Percentiles rank a stretch among this genome's conserved stretches.
Evolutionary conservation across 2,329 filamentous ascomycete species (phyloP).

Genomic region (Tolypocladium amazonense): DNA sequence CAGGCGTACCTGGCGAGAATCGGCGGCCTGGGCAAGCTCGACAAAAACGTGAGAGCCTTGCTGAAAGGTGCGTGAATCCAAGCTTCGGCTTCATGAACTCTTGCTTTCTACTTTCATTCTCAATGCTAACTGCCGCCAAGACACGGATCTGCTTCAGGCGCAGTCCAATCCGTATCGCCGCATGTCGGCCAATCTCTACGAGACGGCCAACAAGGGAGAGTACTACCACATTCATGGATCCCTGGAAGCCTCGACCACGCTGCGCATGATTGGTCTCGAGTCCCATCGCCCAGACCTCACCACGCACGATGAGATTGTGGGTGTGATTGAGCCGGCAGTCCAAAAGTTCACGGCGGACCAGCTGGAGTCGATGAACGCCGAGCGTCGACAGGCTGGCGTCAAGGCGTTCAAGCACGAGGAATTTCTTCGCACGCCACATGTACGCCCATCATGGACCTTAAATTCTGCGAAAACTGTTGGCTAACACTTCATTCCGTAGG

Average conservation of each 20-base stretch:
- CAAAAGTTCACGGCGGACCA: conserved; percentile 41
- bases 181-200: conserved; percentile 62
- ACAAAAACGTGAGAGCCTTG: conserved; percentile 14
- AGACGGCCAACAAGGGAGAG: conserved; percentile 52
- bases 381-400: conserved; percentile 48
- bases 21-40: conserved; percentile 26
- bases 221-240: conserved; percentile 71
- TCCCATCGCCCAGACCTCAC: conserved; percentile 49
- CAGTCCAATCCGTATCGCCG: conserved; percentile 63
- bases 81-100: not conserved
- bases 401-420: conserved; percentile 48
- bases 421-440: conserved; percentile 41
- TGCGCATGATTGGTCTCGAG: conserved; percentile 60
- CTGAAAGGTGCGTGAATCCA: conserved; percentile 2
- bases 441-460: conserved; percentile 7
- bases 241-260: conserved; percentile 56
- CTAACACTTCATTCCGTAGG: conserved; percentile 23
- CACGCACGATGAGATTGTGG: conserved; percentile 47
- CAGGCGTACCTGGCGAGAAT: conserved; percentile 24
- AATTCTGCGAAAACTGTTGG: not conserved
- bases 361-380: conserved; percentile 46
- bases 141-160: conserved; percentile 60
- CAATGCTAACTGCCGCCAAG: conserved; percentile 24
- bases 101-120: rapidly evolving
- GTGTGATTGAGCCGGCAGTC: conserved; percentile 48